Percentiles rank a stretch among this genome's conserved stretches.
These are phyloP conservation scores for Talaromyces nanjingensis DNA, from an alignment of 495 filamentous ascomycete genomes.

Conservation along the genomic window DNA sequence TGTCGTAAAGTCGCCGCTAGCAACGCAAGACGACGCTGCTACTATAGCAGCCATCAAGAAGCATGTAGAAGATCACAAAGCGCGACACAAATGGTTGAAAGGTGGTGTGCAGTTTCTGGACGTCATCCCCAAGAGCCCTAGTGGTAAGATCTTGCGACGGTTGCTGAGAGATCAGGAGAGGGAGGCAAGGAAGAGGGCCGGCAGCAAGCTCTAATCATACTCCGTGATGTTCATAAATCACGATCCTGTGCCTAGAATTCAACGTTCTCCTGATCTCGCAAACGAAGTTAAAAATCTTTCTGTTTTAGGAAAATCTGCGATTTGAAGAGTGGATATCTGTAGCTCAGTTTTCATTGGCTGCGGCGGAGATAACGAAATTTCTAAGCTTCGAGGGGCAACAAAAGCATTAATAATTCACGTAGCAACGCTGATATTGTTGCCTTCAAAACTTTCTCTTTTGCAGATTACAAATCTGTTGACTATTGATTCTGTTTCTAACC, in stretches of 20 bases:
- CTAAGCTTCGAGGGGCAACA: conserved; percentile 9
- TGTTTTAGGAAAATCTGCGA: conserved; percentile 2
- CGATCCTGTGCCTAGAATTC: neutral
- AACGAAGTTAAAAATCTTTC: neutral
- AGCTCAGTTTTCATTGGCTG: neutral
- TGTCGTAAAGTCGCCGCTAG: conserved; percentile 63
- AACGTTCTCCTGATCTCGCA: neutral
- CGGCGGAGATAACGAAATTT: conserved; percentile 5
- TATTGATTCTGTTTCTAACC: neutral
- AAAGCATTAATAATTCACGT: conserved; percentile 4
- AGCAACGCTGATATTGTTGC: neutral
- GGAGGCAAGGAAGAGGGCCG: conserved; percentile 56
- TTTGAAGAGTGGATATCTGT: conserved; percentile 3
- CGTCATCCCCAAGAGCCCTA: conserved; percentile 79
- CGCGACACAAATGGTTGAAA: conserved; percentile 82
- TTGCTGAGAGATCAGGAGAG: conserved; percentile 75
- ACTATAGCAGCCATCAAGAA: conserved; percentile 59
- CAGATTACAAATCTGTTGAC: neutral
- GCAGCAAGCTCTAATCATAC: conserved; percentile 44
- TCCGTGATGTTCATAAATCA: neutral
- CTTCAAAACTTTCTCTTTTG: neutral
- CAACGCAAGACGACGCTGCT: conserved; percentile 52
- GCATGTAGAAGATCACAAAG: conserved; percentile 77
- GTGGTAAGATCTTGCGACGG: conserved; percentile 84
- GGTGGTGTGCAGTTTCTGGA: conserved; percentile 76